Evolutionary conservation across 345 rosid genomes (phyloP).

Genomic region (Lepidium didymum): DNA sequence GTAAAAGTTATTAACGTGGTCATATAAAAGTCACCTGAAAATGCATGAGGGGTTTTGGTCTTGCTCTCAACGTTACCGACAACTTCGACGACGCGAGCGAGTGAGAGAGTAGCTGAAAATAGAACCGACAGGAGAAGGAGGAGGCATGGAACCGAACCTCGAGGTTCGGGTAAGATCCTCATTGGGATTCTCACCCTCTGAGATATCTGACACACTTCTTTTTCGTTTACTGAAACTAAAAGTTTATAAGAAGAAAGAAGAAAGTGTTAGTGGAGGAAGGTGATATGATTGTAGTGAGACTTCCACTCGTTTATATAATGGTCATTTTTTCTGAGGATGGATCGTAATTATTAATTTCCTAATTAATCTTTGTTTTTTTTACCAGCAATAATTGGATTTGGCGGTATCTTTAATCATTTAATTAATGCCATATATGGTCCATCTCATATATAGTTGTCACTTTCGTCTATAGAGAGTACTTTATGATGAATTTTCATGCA

Average conservation of each 20-base stretch:
- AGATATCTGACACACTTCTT: slow-evolving; percentile 11
- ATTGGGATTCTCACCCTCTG: slow-evolving; percentile 38
- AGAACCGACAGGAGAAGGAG: slow-evolving; percentile 26
- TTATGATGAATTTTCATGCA: slow-evolving; percentile 22
- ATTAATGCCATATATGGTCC: neutral
- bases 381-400: slow-evolving; percentile 15
- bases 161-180: slow-evolving; percentile 38
- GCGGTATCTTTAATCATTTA: slow-evolving; percentile 6
- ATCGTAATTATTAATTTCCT: neutral
- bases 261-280: slow-evolving; percentile 9
- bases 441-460: slow-evolving; percentile 6
- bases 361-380: neutral
- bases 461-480: neutral
- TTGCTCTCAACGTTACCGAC: slow-evolving; percentile 66
- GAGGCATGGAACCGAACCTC: slow-evolving; percentile 42
- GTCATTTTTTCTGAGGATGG: neutral
- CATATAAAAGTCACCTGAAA: slow-evolving; percentile 38
- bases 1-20: too few relatives aligned
- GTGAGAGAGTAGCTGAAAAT: slow-evolving; percentile 31
- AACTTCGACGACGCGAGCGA: slow-evolving; percentile 43
- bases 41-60: slow-evolving; percentile 42
- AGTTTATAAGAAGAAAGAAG: neutral
- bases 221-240: neutral
- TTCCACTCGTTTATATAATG: slow-evolving; percentile 23
- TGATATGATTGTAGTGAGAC: slow-evolving; percentile 16